Evolutionary conservation across 2,329 filamentous ascomycete genomes (phyloP).

Genomic region (Xylaria digitata): DNA sequence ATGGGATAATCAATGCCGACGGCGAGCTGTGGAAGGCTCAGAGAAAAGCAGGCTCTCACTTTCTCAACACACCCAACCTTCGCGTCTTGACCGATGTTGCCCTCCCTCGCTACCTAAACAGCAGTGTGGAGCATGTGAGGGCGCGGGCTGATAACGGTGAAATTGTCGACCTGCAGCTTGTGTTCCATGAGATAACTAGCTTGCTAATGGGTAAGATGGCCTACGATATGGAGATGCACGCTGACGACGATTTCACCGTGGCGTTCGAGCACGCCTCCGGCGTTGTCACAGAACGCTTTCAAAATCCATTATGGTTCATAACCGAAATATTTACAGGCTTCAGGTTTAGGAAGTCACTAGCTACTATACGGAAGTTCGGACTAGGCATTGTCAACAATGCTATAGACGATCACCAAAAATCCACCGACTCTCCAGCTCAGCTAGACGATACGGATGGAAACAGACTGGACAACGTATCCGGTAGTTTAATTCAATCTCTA

Average conservation of each 20-base stretch:
- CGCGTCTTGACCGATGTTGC: constrained; percentile 67
- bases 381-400: constrained; percentile 67
- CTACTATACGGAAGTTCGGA: constrained; percentile 66
- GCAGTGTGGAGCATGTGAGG: constrained; percentile 56
- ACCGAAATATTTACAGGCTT: constrained; percentile 66
- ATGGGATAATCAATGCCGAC: constrained; percentile 75
- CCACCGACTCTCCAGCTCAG: background rate
- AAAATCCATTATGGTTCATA: constrained; percentile 72
- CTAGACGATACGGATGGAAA: constrained; percentile 26
- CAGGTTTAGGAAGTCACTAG: constrained; percentile 61
- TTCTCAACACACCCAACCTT: constrained; percentile 68
- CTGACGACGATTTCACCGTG: constrained; percentile 67
- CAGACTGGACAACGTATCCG: constrained; percentile 31
- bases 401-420: constrained; percentile 32
- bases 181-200: constrained; percentile 73
- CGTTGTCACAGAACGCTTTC: constrained; percentile 69
- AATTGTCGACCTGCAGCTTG: constrained; percentile 66
- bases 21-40: constrained; percentile 72
- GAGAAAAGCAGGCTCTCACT: constrained; percentile 69
- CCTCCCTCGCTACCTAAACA: constrained; percentile 64
- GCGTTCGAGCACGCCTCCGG: constrained; percentile 73
- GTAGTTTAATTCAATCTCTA: constrained; percentile 69
- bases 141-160: constrained; percentile 43
- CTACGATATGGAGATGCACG: constrained; percentile 75
- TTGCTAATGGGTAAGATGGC: constrained; percentile 75